Conservation (phyloP, 1,139 yeast species). For the Debaryomycetaceae sp. region DNA sequence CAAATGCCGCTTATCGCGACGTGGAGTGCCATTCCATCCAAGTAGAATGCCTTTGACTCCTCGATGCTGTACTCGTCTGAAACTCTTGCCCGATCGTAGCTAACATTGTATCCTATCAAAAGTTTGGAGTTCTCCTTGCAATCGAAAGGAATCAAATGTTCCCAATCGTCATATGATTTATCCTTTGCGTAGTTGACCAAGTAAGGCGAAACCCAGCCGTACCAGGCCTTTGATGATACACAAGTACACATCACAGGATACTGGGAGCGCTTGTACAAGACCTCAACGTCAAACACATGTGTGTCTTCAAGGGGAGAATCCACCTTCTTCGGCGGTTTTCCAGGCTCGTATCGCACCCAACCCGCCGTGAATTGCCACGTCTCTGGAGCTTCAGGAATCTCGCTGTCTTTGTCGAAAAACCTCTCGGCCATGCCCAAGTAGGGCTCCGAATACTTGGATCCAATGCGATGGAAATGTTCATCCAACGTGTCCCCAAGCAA, state of each 20-base stretch:
- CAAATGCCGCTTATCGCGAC: slow-evolving; percentile 91
- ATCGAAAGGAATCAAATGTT: slow-evolving; percentile 76
- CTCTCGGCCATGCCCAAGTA: slow-evolving; percentile 50
- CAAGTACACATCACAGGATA: slow-evolving; percentile 86
- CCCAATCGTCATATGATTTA: slow-evolving; percentile 32
- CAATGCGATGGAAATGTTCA: slow-evolving; percentile 81
- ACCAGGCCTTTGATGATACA: slow-evolving; percentile 78
- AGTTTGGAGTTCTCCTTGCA: slow-evolving; percentile 48
- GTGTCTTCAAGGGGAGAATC: slow-evolving; percentile 63
- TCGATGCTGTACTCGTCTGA: slow-evolving; percentile 74
- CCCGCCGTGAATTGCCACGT: slow-evolving; percentile 64
- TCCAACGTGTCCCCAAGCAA: slow-evolving; percentile 69
- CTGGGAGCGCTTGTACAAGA: slow-evolving; percentile 67
- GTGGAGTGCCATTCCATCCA: slow-evolving; percentile 94
- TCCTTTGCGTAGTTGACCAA: slow-evolving; percentile 46
- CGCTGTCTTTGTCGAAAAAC: slow-evolving; percentile 20
- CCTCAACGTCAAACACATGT: slow-evolving; percentile 88
- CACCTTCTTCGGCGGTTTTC: slow-evolving; percentile 54
- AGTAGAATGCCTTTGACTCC: slow-evolving; percentile 66
- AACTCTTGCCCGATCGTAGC: slow-evolving; percentile 86
- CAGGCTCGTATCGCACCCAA: slow-evolving; percentile 73
- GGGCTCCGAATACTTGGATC: slow-evolving; percentile 57
- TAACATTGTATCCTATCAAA: slow-evolving; percentile 84
- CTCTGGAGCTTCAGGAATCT: slow-evolving; percentile 47
- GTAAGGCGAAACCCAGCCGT: slow-evolving; percentile 91